phyloP scores from a whole-genome alignment of 192 early-diverging fungal genomes.

The Geranomyces michiganensis region DNA sequence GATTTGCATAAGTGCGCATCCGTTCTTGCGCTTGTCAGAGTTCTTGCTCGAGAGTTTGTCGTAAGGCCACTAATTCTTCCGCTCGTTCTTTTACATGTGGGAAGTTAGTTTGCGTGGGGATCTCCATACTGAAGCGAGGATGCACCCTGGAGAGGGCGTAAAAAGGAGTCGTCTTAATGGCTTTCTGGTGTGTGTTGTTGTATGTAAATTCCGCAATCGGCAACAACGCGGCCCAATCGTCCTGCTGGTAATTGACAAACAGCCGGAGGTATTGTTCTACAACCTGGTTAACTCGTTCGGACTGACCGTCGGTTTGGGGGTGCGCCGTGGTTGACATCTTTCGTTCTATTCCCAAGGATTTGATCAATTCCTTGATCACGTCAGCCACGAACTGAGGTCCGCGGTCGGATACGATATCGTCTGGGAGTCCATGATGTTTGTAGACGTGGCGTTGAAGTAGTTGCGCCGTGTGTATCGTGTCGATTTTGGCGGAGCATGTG shows the following conservation, averaged over 20 bases:
- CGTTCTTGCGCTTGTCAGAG: neutral
- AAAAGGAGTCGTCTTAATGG: neutral
- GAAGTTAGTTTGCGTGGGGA: no score
- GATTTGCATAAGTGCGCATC: neutral
- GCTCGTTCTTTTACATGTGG: neutral
- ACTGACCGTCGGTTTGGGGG: slow-evolving; percentile 12
- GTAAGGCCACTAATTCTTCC: neutral
- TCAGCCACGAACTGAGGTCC: neutral
- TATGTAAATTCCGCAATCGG: slow-evolving; percentile 35
- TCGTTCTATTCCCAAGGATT: neutral
- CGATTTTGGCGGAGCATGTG: neutral
- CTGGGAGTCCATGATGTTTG: slow-evolving; percentile 8
- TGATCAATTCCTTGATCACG: neutral
- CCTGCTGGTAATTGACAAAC: slow-evolving; percentile 15
- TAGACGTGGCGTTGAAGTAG: neutral
- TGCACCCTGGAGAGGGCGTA: neutral
- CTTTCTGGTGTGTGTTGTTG: slow-evolving; percentile 30
- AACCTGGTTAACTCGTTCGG: slow-evolving; percentile 3
- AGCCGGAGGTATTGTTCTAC: slow-evolving; percentile 10
- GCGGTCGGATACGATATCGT: slow-evolving; percentile 6
- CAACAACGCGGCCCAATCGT: slow-evolving; percentile 32
- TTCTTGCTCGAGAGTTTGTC: neutral
- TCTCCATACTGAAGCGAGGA: neutral
- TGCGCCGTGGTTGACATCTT: neutral
- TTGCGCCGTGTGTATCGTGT: neutral